Evolutionary conservation across 305 asterid genomes (phyloP).

Genomic region (Solanum aculeatissimum): DNA sequence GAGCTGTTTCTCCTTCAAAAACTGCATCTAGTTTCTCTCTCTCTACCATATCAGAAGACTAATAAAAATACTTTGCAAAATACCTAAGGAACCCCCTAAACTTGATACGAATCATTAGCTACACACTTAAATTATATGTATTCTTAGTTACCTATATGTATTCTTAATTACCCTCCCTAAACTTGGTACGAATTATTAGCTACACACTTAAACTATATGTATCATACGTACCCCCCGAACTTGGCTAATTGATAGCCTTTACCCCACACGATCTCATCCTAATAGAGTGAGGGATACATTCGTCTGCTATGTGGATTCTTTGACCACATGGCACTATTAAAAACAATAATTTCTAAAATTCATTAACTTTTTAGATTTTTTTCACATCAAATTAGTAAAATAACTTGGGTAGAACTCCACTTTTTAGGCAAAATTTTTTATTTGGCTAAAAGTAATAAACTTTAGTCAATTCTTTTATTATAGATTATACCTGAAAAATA

Average conservation of each 20-base stretch:
- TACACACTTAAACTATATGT: too few species aligned
- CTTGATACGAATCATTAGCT: not conserved
- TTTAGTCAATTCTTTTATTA: not conserved
- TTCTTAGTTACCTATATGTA: too few species aligned
- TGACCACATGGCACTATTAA: not conserved
- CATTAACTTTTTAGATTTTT: not conserved
- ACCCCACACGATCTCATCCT: not conserved
- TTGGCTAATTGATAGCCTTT: not conserved
- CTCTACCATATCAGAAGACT: not conserved
- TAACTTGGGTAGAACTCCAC: not conserved
- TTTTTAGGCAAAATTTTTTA: not conserved
- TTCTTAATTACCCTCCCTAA: too few species aligned
- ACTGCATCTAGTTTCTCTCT: not conserved
- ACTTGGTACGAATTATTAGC: too few species aligned
- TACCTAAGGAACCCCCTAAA: not conserved
- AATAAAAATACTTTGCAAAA: not conserved
- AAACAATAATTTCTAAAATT: not conserved
- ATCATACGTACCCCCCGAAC: not conserved
- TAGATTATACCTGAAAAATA: not conserved
- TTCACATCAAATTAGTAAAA: not conserved
- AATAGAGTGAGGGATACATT: not conserved
- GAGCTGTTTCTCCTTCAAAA: not conserved
- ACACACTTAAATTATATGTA: not conserved
- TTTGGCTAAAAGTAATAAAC: not conserved
- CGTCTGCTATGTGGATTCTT: not conserved